Evolutionary conservation across 176 grass and related monocot genomes (phyloP).

Genomic region (Leersia perrieri): DNA sequence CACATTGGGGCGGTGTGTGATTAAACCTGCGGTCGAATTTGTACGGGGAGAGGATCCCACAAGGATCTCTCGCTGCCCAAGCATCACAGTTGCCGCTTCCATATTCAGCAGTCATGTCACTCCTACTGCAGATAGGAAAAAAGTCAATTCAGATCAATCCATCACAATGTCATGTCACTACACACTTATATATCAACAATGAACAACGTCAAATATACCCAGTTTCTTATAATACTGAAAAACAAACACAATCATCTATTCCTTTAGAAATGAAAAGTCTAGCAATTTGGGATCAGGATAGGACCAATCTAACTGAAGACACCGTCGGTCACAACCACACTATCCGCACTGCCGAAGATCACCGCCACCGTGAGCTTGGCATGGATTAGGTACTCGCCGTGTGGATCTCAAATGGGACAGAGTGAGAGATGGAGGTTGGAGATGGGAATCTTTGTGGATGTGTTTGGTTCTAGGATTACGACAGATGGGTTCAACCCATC

Average conservation of each 20-base stretch:
- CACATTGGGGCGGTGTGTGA: background rate
- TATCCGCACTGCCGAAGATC: too few relatives aligned
- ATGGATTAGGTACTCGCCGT: background rate
- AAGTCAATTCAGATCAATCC: background rate
- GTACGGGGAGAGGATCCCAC: slow-evolving; percentile 67
- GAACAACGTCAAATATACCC: background rate
- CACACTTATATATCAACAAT: background rate
- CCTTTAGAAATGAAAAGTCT: background rate
- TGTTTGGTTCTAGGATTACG: too few relatives aligned
- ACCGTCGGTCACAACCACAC: background rate
- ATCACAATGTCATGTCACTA: background rate
- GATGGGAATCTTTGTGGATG: too few relatives aligned
- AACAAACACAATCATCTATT: background rate
- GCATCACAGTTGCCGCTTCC: slow-evolving; percentile 50
- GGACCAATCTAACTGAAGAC: background rate
- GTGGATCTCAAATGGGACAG: too few relatives aligned
- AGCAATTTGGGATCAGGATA: background rate
- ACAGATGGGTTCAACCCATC: too few relatives aligned
- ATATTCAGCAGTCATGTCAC: slow-evolving; percentile 41
- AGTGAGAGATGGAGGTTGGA: too few relatives aligned
- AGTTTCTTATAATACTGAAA: background rate
- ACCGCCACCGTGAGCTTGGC: background rate
- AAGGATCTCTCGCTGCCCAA: slow-evolving; percentile 69
- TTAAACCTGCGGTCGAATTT: slow-evolving; percentile 67
- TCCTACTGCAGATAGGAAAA: background rate